Base-by-base conservation (phyloP, 2,329 filamentous ascomycete genomes). In the Alternaria hordeiaustralica region DNA sequence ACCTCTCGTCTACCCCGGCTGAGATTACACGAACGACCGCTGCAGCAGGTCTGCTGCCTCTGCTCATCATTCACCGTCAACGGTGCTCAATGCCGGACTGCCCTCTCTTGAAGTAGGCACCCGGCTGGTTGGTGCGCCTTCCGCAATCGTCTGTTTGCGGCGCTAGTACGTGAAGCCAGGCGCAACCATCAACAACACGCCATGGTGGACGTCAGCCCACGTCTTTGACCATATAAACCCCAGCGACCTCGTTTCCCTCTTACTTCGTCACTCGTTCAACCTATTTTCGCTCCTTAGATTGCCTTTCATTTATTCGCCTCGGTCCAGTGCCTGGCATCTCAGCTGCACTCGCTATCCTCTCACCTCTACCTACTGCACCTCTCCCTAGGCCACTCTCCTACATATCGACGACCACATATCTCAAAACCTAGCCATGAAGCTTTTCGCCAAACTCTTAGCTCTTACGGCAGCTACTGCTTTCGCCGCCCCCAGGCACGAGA, bases 341-440 rank as follows among this genome's bases (percentile, higher is more conserved):
- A 61, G 69, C 69, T 69, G 66, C 65, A 67, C 46, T 49, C 41
- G 36, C 60, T 62, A 30, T 55, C 67, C 57, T 63, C 44, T 25
- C 41, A 30, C 65, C 67, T 63, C 62, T 55, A 55, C 60, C 30
- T n/a, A 47, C 46, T 53, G 25, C 51, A 55, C 55, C 45, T 59
- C 36, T 41, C 50, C 53, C 36, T 57, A 58, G 20, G 51, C 49
- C 60, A 21, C 18, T n/a, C 20, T 36, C 3, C 33, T 59, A 43
- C n/a, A 45, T 15, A 44, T 10, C 25, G 28, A 60, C 54, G 25
- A 50, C 44, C 59, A 18, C 25, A 43, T 41, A 41, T 43, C 45
- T 54, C 13, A 53, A 11, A 26, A 56, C 20, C n/a, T 45, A 63
- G 67, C 6, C 55, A 79, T 79, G 77, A 78, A 76, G 68, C 11